Percentiles rank a stretch among this genome's conserved stretches.
Conservation (phyloP, 2,329 filamentous ascomycete species). For the Botrytis porri region DNA sequence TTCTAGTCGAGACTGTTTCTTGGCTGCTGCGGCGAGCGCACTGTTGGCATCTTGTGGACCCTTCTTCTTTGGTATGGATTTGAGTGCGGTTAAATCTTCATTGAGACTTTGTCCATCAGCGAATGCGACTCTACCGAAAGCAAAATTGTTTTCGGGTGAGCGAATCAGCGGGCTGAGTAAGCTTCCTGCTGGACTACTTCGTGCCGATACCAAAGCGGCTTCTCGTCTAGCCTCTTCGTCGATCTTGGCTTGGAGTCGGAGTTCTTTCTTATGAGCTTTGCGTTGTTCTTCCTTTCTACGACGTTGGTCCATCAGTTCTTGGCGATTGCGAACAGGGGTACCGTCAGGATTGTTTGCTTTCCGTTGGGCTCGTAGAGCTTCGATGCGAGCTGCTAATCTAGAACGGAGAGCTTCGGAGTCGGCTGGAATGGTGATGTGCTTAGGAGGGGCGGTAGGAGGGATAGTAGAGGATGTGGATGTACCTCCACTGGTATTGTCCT, state of each 20-base stretch:
- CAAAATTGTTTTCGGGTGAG: conserved; percentile 65
- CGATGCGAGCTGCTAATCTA: conserved; percentile 78
- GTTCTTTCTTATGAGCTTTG: conserved; percentile 84
- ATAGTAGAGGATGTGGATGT: conserved; percentile 69
- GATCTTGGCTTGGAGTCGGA: conserved; percentile 71
- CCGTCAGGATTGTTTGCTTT: conserved; percentile 85
- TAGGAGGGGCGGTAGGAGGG: conserved; percentile 58
- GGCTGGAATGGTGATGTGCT: conserved; percentile 63
- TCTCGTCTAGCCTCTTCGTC: conserved; percentile 71
- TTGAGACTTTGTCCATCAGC: conserved; percentile 79
- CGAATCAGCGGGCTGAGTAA: conserved; percentile 56
- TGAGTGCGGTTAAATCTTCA: conserved; percentile 58
- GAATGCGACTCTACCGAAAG: conserved; percentile 90
- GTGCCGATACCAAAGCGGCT: conserved; percentile 56
- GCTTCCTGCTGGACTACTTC: conserved; percentile 54
- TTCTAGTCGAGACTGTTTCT: conserved; percentile 77
- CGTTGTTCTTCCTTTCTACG: conserved; percentile 83
- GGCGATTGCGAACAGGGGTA: conserved; percentile 76
- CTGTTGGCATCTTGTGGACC: conserved; percentile 82
- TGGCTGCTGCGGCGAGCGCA: conserved; percentile 80
- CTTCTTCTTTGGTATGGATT: conserved; percentile 71
- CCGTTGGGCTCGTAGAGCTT: conserved; percentile 76
- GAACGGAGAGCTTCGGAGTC: conserved; percentile 74
- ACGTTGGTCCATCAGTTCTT: conserved; percentile 87
- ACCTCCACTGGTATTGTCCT: conserved; percentile 54